phyloP scores from a whole-genome alignment of 2,329 filamentous ascomycete genomes.

The Myriosclerotinia duriaeana region DNA sequence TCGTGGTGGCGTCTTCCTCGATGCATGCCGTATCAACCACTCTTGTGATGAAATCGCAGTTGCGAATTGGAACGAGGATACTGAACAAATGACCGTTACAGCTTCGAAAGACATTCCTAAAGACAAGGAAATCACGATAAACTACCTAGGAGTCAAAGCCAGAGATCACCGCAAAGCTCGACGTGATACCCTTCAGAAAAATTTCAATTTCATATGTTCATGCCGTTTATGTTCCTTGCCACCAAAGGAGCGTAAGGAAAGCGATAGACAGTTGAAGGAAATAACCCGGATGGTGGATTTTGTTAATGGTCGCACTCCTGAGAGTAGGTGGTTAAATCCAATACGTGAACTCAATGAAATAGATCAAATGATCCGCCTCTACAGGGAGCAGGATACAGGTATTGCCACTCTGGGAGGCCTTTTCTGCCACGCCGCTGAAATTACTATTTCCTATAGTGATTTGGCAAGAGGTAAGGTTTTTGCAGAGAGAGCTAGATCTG shows the following conservation, averaged over 20 bases:
- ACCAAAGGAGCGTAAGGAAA: constrained; percentile 38
- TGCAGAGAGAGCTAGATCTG: constrained; percentile 29
- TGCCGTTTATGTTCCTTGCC: constrained; percentile 44
- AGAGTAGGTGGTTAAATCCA: constrained; percentile 24
- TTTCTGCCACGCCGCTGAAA: constrained; percentile 37
- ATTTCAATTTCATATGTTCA: constrained; percentile 42
- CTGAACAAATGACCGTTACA: constrained; percentile 40
- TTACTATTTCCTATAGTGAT: constrained; percentile 40
- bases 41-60: constrained; percentile 43
- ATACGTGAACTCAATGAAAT: constrained; percentile 28
- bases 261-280: constrained; percentile 36
- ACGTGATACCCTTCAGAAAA: constrained; percentile 34
- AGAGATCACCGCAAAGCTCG: constrained; percentile 34
- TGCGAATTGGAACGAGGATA: constrained; percentile 42
- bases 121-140: constrained; percentile 44
- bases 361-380: constrained; percentile 38
- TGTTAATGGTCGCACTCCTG: constrained; percentile 28
- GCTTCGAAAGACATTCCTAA: constrained; percentile 41
- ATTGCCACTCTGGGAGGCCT: constrained; percentile 32
- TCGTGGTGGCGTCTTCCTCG: constrained; percentile 40
- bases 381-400: constrained; percentile 34
- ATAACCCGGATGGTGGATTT: constrained; percentile 36
- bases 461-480: constrained; percentile 40
- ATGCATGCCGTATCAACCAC: constrained; percentile 43
- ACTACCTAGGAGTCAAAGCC: constrained; percentile 35